Base-by-base conservation (phyloP, 805 yeast species). In the Candida arabinofermentans region DNA sequence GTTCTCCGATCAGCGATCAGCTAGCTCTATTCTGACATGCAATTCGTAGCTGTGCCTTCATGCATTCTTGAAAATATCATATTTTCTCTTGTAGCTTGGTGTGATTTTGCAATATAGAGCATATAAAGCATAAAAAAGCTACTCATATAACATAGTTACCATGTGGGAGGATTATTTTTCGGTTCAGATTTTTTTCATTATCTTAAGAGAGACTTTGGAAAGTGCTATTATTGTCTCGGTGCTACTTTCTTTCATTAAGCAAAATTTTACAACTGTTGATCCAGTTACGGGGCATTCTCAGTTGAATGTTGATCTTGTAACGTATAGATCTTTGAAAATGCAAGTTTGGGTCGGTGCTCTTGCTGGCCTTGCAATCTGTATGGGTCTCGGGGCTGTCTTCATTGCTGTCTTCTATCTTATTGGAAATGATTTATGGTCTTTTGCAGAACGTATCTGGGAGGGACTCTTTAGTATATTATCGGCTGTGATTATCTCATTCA, bases 401-500 rank as follows among this genome's bases (percentile, higher is more conserved):
- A 78, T 89, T 24, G 64, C 72, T 9, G 69, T 81, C 4, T 89
- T 89, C 61, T 87, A 88, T 55, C 58, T 80, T 34, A 65, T 90
- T 24, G 96, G 96, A 13, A 78, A 81, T 21, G 95, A 89, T 64
- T 66, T 86, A 40, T 89, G 96, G 96, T 77, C 90, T 8, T 67
- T 79, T 45, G 83, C 96, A 31, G 97, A 89, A 59, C 79, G 93
- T 54, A 71, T 86, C 40, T 89, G 96, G 86, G 97, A 89, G 59
- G 96, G 96, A 7, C 64, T 81, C 1, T 79, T 89, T 57, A 83
- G 91, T 51, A 70, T 90, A 12, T 60, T 88, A 24, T 88, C 96
- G 3, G 77, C 93, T 16, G 54, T 83, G 2, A 78, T 89, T 44
- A 89, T 89, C 45, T 85, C 96, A 1, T 65, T 81, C 7, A 88